Percentiles rank a stretch among this genome's conserved stretches.
phyloP scores from a whole-genome alignment of 805 yeast species.

The Pachysolen tannophilus region DNA sequence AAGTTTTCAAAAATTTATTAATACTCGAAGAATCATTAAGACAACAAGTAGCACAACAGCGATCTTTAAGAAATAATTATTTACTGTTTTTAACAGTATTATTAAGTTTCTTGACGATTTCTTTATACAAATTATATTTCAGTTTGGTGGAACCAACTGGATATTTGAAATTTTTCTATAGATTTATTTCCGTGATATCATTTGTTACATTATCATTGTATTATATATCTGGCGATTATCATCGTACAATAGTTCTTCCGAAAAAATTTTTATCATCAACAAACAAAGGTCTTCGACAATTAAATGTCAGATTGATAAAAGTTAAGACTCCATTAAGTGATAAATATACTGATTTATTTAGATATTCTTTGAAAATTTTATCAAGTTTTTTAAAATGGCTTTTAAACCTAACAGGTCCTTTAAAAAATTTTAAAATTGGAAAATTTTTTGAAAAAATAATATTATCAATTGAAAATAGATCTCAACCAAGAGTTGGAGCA shows the following conservation, averaged over 20 bases:
- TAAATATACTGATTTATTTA: slow-evolving; percentile 20
- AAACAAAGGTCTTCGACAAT: slow-evolving; percentile 80
- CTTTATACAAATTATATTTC: slow-evolving; percentile 26
- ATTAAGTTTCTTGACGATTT: slow-evolving; percentile 27
- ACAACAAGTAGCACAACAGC: slow-evolving; percentile 70
- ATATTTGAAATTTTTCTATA: slow-evolving; percentile 30
- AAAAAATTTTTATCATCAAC: slow-evolving; percentile 73
- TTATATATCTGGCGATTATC: slow-evolving; percentile 85
- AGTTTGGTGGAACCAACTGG: slow-evolving; percentile 16
- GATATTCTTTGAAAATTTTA: slow-evolving; percentile 1
- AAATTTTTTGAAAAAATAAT: slow-evolving; percentile 1
- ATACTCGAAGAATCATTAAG: slow-evolving; percentile 82
- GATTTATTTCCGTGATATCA: slow-evolving; percentile 53
- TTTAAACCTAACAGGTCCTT: slow-evolving; percentile 5
- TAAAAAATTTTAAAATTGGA: slow-evolving; percentile 3
- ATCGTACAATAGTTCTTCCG: slow-evolving; percentile 75
- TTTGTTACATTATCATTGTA: slow-evolving; percentile 66
- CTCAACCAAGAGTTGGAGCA: slow-evolving; percentile 64
- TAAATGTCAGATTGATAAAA: slow-evolving; percentile 71
- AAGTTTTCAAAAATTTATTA: slow-evolving; percentile 72
- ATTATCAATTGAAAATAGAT: slow-evolving; percentile 21
- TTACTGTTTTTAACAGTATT: slow-evolving; percentile 42
- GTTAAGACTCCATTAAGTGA: slow-evolving; percentile 35
- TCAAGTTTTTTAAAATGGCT: slow-evolving; percentile 1
- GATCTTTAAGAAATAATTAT: slow-evolving; percentile 55